Evolutionary conservation across 768 basidiomycete species (phyloP).

Genomic region (Kwoniella bestiolae): DNA sequence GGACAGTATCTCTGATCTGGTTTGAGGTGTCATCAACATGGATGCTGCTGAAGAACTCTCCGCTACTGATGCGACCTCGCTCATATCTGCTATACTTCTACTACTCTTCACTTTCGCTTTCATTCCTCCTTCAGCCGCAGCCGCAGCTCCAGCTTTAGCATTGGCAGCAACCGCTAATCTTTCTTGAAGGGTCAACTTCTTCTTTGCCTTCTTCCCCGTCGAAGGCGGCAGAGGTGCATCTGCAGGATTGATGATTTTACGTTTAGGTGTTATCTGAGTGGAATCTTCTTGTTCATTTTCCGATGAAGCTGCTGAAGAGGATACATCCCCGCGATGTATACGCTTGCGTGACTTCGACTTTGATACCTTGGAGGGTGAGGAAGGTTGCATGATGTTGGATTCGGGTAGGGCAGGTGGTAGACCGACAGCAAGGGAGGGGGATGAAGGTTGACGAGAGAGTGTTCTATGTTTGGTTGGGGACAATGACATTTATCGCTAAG

Average conservation of each 20-base stretch:
- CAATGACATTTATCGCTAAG: conserved; percentile 10
- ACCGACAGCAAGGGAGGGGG: conserved; percentile 46
- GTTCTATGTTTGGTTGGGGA: conserved; percentile 38
- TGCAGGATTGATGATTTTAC: conserved; percentile 39
- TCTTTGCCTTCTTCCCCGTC: conserved; percentile 22
- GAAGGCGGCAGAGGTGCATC: conserved; percentile 27
- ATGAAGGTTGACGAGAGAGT: conserved; percentile 42
- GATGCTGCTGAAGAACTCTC: conserved; percentile 5
- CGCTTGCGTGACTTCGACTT: conserved; percentile 23
- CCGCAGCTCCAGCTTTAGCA: conserved; percentile 26
- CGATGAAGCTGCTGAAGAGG: conserved; percentile 41
- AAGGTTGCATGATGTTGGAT: conserved; percentile 42
- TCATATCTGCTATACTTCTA: conserved; percentile 26
- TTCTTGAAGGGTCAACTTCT: conserved; percentile 36
- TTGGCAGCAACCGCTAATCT: conserved; percentile 36
- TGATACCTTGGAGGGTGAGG: conserved; percentile 32
- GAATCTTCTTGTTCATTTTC: conserved; percentile 28
- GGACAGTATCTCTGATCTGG: conserved; percentile 14
- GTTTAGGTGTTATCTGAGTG: conserved; percentile 34
- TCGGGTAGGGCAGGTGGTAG: conserved; percentile 44
- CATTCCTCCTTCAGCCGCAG: not conserved
- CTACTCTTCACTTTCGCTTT: conserved; percentile 38
- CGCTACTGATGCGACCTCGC: not conserved
- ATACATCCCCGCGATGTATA: conserved; percentile 48
- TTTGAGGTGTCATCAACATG: conserved; percentile 9